A percentile compares a stretch with the other conserved stretches of the same genome.
phyloP scores from a whole-genome alignment of 768 basidiomycete genomes.

The Suillus plorans region DNA sequence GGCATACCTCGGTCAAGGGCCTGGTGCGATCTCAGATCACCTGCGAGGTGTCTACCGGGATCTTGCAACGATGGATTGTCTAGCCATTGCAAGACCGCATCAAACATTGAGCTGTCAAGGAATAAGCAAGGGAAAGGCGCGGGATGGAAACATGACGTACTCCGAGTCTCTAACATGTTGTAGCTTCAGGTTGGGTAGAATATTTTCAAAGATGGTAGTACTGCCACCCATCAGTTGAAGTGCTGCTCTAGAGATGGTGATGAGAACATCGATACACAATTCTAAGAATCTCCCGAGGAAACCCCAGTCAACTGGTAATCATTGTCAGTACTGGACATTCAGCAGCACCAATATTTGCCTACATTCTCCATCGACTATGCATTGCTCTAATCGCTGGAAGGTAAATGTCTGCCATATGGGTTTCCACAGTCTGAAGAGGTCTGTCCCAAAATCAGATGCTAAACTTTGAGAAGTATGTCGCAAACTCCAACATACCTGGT shows the following conservation, averaged over 20 bases:
- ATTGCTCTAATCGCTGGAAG: constrained; percentile 22
- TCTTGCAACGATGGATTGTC: constrained; percentile 20
- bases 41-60: constrained; percentile 14
- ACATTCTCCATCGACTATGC: constrained; percentile 44
- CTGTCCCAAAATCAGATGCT: constrained; percentile 10
- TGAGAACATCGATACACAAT: constrained; percentile 40
- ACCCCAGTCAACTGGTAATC: constrained; percentile 54
- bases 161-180: constrained; percentile 37
- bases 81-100: constrained; percentile 26
- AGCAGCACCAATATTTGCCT: constrained; percentile 20
- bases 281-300: constrained; percentile 48
- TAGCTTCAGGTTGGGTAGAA: constrained; percentile 38
- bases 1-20: constrained; percentile 27
- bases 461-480: constrained; percentile 1
- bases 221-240: constrained; percentile 30
- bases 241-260: constrained; percentile 32
- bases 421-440: constrained; percentile 26
- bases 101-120: constrained; percentile 22
- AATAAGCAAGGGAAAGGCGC: constrained; percentile 4
- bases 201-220: constrained; percentile 14
- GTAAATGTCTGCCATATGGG: constrained; percentile 23
- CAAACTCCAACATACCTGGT: constrained; percentile 41
- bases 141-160: constrained; percentile 28
- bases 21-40: constrained; percentile 26
- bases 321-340: constrained; percentile 4